These are phyloP conservation scores for Groenewaldozyma sp. DNA, from an alignment of 1,139 yeast genomes.

Conservation along the genomic window DNA sequence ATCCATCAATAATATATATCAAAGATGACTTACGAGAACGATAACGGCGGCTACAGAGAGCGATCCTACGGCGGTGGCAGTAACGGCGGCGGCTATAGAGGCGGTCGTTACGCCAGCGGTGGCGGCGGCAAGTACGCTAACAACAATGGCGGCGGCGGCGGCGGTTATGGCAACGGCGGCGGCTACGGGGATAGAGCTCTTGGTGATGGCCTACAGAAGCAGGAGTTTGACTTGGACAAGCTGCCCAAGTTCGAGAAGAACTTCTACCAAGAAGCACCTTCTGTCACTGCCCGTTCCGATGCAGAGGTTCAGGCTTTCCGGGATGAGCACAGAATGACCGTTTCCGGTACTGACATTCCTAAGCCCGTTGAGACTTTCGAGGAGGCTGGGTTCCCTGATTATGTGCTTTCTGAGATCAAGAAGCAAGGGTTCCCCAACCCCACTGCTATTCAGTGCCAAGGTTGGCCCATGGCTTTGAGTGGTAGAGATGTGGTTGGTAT, in stretches of 20 bases:
- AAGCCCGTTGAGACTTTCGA: constrained; percentile 89
- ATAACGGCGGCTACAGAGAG: too few relatives aligned
- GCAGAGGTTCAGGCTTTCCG: constrained; percentile 69
- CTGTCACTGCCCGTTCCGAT: constrained; percentile 65
- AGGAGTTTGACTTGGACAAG: constrained; percentile 68
- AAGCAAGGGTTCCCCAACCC: constrained; percentile 91
- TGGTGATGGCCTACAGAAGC: constrained; percentile 56
- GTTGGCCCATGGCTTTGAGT: constrained; percentile 99
- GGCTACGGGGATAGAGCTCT: constrained; percentile 38
- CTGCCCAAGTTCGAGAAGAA: constrained; percentile 92
- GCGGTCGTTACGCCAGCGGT: constrained; percentile 6
- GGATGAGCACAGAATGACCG: constrained; percentile 75
- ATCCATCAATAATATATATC: background rate
- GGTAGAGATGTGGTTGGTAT: constrained; percentile 99
- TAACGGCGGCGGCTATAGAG: constrained; percentile 7
- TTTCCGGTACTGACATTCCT: constrained; percentile 77
- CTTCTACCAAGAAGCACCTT: constrained; percentile 79
- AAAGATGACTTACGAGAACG: constrained; percentile 6
- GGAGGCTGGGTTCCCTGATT: constrained; percentile 95
- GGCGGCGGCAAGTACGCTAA: constrained; percentile 13
- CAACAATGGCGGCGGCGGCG: constrained; percentile 18
- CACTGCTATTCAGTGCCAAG: constrained; percentile 96
- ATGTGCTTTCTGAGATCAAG: constrained; percentile 81
- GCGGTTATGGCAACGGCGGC: constrained; percentile 26
- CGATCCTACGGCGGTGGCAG: constrained; percentile 7